Base-by-base conservation (phyloP, 2,329 filamentous ascomycete genomes). In the Fusarium scirpi region DNA sequence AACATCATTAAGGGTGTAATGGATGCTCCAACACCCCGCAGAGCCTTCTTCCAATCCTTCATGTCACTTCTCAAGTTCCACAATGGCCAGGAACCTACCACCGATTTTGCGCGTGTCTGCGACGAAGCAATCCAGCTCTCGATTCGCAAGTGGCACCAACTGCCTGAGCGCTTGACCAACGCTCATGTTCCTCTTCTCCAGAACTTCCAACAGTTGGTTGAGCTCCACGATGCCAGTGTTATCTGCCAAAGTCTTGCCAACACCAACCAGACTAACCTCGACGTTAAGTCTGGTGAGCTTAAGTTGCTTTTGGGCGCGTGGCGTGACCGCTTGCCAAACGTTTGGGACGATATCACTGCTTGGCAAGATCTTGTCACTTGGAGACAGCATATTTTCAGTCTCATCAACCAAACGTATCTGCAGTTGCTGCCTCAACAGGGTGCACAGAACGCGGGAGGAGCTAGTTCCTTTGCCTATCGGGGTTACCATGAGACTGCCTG, bases 281-380 rank as follows among this genome's bases (percentile, higher is more conserved):
- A 99, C 75, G 89, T 91, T 69, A 99, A 99, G 81, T 98, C 94
- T 22, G 93, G 94, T 61, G 97, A 99, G 82, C 87, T 99, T 4
- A 99, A 99, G 82, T 83, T 99, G 55, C 88, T 98, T 6, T 87
- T 99, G 8, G 94, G 94, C 58, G 96, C 95, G 10, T 99, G 96
- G 96, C 90, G 96, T 62, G 96, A 99, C 78, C 89, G 96, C 51
- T 84, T 99, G 55, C 96, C 96, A 3, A 99, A 99, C 77, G 92
- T 97, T 6, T 99, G 96, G 96, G 96, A 99, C 79, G 96, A 99
- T 79, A 99, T 99, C 80, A 97, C 97, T 70, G 94, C 96, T 41
- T 99, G 96, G 96, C 96, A 99, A 80, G 97, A 99, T 78, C 85
- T 99, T 43, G 96, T 99, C n/a, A 99, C 96, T 3, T 99, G 96